Percentiles rank a stretch among this genome's conserved stretches.
Conservation (phyloP, 768 basidiomycete species). For the Boletus rex-veris region DNA sequence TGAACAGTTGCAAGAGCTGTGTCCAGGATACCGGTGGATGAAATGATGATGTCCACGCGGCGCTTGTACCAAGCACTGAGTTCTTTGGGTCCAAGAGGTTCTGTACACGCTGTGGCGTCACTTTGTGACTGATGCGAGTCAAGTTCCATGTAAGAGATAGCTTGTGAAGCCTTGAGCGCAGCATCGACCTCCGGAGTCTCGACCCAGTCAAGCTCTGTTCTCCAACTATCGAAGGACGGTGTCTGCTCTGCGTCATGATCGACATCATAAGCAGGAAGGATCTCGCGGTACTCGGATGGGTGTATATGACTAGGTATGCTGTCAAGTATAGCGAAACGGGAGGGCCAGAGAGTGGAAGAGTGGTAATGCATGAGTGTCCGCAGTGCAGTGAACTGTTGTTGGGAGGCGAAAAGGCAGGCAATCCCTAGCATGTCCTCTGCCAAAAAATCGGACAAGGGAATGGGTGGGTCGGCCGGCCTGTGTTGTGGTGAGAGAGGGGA, state of each 20-base stretch:
- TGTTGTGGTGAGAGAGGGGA: constrained; percentile 18
- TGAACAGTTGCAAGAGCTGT: constrained; percentile 77
- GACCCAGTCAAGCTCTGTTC: constrained; percentile 54
- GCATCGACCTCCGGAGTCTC: constrained; percentile 46
- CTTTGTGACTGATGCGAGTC: constrained; percentile 10
- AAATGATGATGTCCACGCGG: constrained; percentile 60
- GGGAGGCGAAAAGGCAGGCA: constrained; percentile 65
- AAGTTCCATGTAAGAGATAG: constrained; percentile 6
- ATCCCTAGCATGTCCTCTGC: constrained; percentile 50
- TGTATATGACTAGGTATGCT: constrained; percentile 70
- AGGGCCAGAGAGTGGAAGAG: constrained; percentile 56
- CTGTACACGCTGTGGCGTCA: constrained; percentile 4
- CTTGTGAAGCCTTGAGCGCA: constrained; percentile 35
- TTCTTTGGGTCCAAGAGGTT: constrained; percentile 24
- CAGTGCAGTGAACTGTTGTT: constrained; percentile 56
- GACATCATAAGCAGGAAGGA: constrained; percentile 63
- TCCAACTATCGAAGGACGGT: constrained; percentile 40
- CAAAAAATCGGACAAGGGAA: constrained; percentile 67
- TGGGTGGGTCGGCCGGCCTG: constrained; percentile 34
- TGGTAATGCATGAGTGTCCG: constrained; percentile 58
- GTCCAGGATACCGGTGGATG: constrained; percentile 71
- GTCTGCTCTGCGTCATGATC: constrained; percentile 42
- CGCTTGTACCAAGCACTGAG: constrained; percentile 73
- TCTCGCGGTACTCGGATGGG: constrained; percentile 54
- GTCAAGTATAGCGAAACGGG: constrained; percentile 66